These are phyloP conservation scores for Penicillium polonicum DNA, from an alignment of 2,329 filamentous ascomycete genomes.

Conservation along the genomic window DNA sequence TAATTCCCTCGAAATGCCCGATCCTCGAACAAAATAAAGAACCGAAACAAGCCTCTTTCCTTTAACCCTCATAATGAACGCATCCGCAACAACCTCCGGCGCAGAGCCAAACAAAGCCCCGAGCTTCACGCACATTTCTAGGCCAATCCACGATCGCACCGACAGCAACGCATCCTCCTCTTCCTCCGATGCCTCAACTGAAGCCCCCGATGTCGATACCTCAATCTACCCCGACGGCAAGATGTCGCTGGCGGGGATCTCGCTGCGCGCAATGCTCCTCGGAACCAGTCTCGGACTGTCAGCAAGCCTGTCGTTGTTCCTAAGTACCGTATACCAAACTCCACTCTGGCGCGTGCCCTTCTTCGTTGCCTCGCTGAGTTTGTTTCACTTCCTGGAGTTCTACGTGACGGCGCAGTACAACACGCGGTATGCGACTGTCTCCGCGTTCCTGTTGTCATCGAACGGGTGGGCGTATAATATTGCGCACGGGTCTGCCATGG, in stretches of 20 bases:
- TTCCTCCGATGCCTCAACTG: constrained; percentile 10
- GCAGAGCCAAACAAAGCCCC: constrained; percentile 2
- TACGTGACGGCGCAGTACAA: constrained; percentile 86
- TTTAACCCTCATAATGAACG: background rate
- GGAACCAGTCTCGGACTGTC: constrained; percentile 43
- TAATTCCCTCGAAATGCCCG: background rate
- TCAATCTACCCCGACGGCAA: constrained; percentile 39
- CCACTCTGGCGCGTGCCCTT: constrained; percentile 59
- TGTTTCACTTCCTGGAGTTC: constrained; percentile 97
- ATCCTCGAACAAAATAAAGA: background rate
- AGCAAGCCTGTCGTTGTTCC: constrained; percentile 28
- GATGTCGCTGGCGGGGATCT: constrained; percentile 47
- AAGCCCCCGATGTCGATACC: constrained; percentile 25
- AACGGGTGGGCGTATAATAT: constrained; percentile 84
- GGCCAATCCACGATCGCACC: constrained; percentile 1
- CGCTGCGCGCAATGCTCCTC: constrained; percentile 46
- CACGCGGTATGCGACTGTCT: constrained; percentile 67
- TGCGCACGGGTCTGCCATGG: constrained; percentile 71
- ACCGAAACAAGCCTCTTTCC: constrained; percentile 1
- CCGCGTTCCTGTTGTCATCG: constrained; percentile 76
- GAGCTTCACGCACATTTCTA: background rate
- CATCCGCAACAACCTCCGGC: constrained; percentile 15
- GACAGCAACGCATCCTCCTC: constrained; percentile 4
- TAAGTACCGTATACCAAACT: constrained; percentile 30
- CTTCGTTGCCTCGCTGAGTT: constrained; percentile 59